Evolutionary conservation across 2,329 filamentous ascomycete genomes (phyloP), one percentile per base, ranked within the genome.

Genomic region (Tricladium varicosporioides): DNA sequence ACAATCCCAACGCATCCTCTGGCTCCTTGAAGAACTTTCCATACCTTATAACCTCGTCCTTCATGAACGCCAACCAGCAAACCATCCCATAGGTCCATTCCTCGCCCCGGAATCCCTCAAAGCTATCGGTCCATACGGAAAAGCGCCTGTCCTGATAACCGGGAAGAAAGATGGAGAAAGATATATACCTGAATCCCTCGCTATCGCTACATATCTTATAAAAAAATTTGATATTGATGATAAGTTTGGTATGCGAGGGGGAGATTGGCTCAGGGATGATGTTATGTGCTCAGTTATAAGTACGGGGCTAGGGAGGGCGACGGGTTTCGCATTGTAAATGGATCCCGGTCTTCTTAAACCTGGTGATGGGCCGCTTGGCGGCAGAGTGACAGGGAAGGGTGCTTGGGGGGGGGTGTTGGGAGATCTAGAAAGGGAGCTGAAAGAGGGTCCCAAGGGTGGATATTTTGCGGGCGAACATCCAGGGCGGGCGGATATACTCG

Each of bases 121-220:
- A 18, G 85, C 89, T 59, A 75, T 94, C 18, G 91, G 95, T 66
- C 88, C 89, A 0, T 79, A 96, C 2, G 92, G 92, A 61, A 96
- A 96, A 71, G 91, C 91, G 1, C 92, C 92, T 0, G 74, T 92
- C 48, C 75, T 97, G 62, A 61, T 69, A 16, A 70, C 69, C 43
- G 63, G 63, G 27, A 62, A 66, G 13, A 61, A 63, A 19, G 60
- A 67, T 19, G 61, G 67, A 0, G 48, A 45, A 5, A 48, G 58
- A 5, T 48, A 53, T 46, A 67, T 73, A 15, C 60, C 63, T 11
- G 70, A 73, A 62, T 64, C 61, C 1, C 47, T 58, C n/a, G 67
- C 68, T 14, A 72, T 73, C 27, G 65, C 67, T 1, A 67, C 60
- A 27, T 71, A 73, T 45, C 60, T 72, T 5, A 69, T 72, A 18